Evolutionary conservation across 208 protist species (phyloP).

Genomic region (Porcisia hertigi): DNA sequence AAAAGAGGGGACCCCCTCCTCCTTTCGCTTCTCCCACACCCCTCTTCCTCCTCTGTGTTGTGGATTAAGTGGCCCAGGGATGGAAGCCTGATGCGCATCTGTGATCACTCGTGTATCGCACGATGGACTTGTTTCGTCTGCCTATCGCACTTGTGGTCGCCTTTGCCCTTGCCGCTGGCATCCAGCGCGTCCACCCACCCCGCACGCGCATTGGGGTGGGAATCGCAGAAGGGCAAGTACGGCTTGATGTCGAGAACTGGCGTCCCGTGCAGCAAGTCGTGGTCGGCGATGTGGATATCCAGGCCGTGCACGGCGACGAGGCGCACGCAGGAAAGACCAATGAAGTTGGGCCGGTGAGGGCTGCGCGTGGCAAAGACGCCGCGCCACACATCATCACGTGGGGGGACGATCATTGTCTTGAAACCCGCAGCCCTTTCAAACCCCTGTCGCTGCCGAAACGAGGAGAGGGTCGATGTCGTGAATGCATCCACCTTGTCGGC

Average conservation of each 20-base stretch:
- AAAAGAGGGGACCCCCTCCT: no score
- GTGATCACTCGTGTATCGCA: slow-evolving; percentile 12
- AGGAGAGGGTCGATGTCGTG: slow-evolving; percentile 17
- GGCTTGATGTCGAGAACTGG: slow-evolving; percentile 97
- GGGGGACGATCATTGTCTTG: slow-evolving; percentile 86
- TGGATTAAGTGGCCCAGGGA: not conserved
- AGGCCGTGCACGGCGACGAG: slow-evolving; percentile 81
- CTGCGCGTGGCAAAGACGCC: slow-evolving; percentile 93
- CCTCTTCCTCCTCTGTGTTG: not conserved
- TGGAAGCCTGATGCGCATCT: no score
- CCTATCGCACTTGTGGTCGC: slow-evolving; percentile 74
- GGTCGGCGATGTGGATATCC: slow-evolving; percentile 87
- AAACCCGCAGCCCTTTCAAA: slow-evolving; percentile 61
- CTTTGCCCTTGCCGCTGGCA: slow-evolving; percentile 56
- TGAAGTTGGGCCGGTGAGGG: slow-evolving; percentile 92
- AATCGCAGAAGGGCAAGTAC: slow-evolving; percentile 91
- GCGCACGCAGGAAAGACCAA: slow-evolving; percentile 86
- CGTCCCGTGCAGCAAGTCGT: slow-evolving; percentile 96
- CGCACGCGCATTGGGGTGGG: slow-evolving; percentile 69
- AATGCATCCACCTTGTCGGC: not conserved
- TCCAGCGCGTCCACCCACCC: slow-evolving; percentile 88
- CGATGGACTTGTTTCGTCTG: slow-evolving; percentile 66
- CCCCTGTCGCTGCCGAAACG: slow-evolving; percentile 57
- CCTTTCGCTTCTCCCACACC: not conserved
- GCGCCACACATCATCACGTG: slow-evolving; percentile 74